Evolutionary conservation across 2,329 filamentous ascomycete genomes (phyloP).

Genomic region (Phialophora tarda): DNA sequence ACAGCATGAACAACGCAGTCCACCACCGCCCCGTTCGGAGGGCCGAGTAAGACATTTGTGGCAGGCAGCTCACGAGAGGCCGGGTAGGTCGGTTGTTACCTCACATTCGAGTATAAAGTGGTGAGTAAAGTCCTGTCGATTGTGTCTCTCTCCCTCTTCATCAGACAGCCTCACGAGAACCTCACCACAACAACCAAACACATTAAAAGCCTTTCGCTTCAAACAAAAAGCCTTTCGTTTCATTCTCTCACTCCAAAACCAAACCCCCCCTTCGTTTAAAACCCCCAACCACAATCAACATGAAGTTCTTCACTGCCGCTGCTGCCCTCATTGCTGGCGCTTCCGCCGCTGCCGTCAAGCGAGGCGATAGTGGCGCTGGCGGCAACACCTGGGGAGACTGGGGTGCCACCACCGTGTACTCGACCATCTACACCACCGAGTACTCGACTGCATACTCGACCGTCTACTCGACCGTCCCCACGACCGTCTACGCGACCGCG

Average conservation of each 20-base stretch:
- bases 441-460: constrained; percentile 17
- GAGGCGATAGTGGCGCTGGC: not conserved
- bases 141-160: constrained; percentile 1
- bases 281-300: constrained; percentile 6
- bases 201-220: constrained; percentile 17
- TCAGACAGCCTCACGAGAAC: constrained; percentile 14
- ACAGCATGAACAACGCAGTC: not conserved
- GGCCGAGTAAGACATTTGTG: constrained; percentile 1
- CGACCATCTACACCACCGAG: constrained; percentile 12
- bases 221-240: constrained; percentile 13
- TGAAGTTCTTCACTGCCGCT: constrained; percentile 23
- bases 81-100: not conserved
- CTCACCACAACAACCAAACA: not conserved
- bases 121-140: constrained; percentile 7
- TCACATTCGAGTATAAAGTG: constrained; percentile 14
- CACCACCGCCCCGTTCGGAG: not conserved
- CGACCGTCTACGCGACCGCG: constrained; percentile 5
- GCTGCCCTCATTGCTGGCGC: constrained; percentile 10
- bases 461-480: constrained; percentile 4
- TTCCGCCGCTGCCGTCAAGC: constrained; percentile 16
- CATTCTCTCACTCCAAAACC: constrained; percentile 9
- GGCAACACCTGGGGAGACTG: constrained; percentile 15
- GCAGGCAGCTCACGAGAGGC: not conserved
- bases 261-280: not conserved
- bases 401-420: constrained; percentile 11